Evolutionary conservation across 2,329 filamentous ascomycete genomes (phyloP), one percentile per base, ranked within the genome.

Genomic region (Xylaria digitata): DNA sequence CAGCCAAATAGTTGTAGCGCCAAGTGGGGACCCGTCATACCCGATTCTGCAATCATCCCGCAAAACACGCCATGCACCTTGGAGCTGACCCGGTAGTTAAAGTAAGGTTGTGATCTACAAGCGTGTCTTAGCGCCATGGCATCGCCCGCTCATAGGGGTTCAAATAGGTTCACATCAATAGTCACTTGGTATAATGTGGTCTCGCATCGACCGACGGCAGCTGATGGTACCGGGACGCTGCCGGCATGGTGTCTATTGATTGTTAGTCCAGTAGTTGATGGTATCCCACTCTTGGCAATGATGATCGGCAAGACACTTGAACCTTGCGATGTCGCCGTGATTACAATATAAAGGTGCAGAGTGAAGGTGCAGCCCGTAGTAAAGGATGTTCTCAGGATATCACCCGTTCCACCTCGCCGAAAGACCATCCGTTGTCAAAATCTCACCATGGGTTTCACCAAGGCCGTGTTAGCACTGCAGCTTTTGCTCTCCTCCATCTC

Each of bases 401-500:
- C 37, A 6, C 13, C 8, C 49, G 45, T 45, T 19, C 34, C 13
- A 21, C 19, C 11, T 34, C 23, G 26, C 43, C 49, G 13, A 1
- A 49, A 57, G 15, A 46, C 11, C 11, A 54, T 9, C 19, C 3
- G 8, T 45, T 48, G 34, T 37, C 45, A 19, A n/a, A 50, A 26
- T 59, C 23, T 67, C 60, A 67, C 40, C 8, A 71, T 71, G 69
- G 63, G 61, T 30, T 63, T 69, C 58, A 43, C 55, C 34, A 71
- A 69, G 65, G 56, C 21, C 9, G 61, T 57, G 0, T 45, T 67
- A 55, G 61, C 58, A 37, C 46, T 70, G 32, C 69, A 66, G 57
- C 63, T 69, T 6, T 21, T 69, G 19, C 61, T 69, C 37, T 54
- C 58, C 9, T 67, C 67, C 0, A 42, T 58, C 21, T 48, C 66